A percentile compares a stretch with the other conserved stretches of the same genome.
Conservation (phyloP, 2,329 filamentous ascomycete species). For the Sclerotinia borealis region DNA sequence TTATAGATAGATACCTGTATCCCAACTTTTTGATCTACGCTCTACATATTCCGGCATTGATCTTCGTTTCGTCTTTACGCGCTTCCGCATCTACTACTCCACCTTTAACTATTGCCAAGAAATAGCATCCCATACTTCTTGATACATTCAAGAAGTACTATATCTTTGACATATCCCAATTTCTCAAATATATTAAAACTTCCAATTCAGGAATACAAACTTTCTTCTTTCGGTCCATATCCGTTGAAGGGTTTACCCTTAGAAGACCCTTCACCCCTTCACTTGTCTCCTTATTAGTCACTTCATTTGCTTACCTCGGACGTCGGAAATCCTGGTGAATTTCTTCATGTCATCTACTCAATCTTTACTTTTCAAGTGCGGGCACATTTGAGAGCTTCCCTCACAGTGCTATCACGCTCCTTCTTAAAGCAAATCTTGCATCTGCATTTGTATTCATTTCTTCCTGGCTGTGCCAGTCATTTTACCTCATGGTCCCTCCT, state of each 20-base stretch:
- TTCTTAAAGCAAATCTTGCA: slow-evolving; percentile 23
- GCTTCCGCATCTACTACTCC: slow-evolving; percentile 1
- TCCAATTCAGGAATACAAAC: not conserved
- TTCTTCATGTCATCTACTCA: slow-evolving; percentile 7
- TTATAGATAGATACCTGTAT: too few relatives aligned
- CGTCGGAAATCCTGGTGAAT: not conserved
- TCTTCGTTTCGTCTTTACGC: slow-evolving; percentile 6
- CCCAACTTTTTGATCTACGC: not conserved
- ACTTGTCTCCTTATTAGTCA: not conserved
- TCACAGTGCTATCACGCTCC: slow-evolving; percentile 12
- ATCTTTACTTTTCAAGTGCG: slow-evolving; percentile 19
- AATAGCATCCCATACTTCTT: not conserved
- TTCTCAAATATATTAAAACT: slow-evolving; percentile 9
- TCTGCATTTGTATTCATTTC: slow-evolving; percentile 10
- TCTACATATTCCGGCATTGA: not conserved
- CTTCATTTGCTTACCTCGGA: not conserved
- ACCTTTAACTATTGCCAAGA: slow-evolving; percentile 3
- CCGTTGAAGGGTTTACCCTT: not conserved
- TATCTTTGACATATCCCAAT: slow-evolving; percentile 19
- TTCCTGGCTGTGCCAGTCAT: slow-evolving; percentile 30
- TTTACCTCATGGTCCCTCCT: slow-evolving; percentile 25
- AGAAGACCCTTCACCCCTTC: not conserved
- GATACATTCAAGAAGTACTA: slow-evolving; percentile 9
- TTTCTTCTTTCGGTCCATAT: slow-evolving; percentile 1
- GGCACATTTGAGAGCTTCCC: slow-evolving; percentile 19